Conservation (phyloP, 306 rosid genomes). For the Vigna trinervia region DNA sequence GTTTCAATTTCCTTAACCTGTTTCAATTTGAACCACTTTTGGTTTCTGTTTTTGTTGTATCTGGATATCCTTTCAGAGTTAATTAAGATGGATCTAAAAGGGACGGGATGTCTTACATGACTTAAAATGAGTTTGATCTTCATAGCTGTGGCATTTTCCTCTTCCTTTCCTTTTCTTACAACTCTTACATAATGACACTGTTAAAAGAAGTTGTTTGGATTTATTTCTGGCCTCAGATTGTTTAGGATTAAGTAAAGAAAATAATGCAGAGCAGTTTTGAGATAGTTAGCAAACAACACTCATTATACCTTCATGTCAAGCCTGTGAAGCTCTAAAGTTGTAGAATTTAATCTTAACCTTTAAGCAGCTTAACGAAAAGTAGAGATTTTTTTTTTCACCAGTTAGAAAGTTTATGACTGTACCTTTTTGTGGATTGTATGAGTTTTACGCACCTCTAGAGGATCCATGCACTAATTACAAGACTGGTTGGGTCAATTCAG, state of each 20-base stretch:
- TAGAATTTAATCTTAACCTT: slow-evolving; percentile 4
- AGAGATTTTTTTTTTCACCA: not conserved
- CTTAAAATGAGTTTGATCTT: not conserved
- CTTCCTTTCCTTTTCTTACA: slow-evolving; percentile 7
- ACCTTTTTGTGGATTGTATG: not conserved
- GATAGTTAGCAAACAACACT: not conserved
- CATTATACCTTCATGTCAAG: slow-evolving; percentile 1
- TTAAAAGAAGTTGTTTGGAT: slow-evolving; percentile 4
- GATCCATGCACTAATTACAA: slow-evolving; percentile 6
- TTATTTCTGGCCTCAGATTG: not conserved
- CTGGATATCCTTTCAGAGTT: slow-evolving; percentile 11
- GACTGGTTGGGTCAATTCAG: slow-evolving; percentile 1
- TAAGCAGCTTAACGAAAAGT: not conserved
- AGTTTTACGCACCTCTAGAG: not conserved
- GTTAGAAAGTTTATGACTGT: not conserved
- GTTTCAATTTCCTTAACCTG: slow-evolving; percentile 18
- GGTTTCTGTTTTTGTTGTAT: not conserved
- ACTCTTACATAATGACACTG: not conserved
- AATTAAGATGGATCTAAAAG: not conserved
- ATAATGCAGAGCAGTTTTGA: slow-evolving; percentile 1
- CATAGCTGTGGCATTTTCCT: slow-evolving; percentile 6
- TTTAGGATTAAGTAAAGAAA: not conserved
- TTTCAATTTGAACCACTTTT: too few species aligned
- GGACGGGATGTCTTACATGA: not conserved
- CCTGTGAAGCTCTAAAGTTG: not conserved